Conservation (phyloP, 306 rosid genomes). For the Gastrolobium villosum region DNA sequence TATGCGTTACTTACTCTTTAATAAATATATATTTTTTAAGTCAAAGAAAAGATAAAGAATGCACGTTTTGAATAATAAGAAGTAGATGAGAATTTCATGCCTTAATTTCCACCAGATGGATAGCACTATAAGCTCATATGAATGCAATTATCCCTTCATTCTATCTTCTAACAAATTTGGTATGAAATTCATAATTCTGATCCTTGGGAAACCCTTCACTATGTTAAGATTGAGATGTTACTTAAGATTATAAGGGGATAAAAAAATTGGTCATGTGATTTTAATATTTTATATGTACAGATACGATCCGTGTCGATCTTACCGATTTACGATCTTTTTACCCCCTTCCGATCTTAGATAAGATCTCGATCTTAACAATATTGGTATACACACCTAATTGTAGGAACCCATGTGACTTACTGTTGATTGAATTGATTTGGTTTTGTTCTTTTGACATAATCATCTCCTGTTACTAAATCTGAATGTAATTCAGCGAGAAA, state of each 20-base stretch:
- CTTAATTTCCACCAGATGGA: conserved; percentile 50
- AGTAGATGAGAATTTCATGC: conserved; percentile 18
- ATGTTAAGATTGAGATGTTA: too few species aligned
- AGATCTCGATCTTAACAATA: too few species aligned
- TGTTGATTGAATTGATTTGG: conserved; percentile 22
- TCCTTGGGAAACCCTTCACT: conserved; percentile 10
- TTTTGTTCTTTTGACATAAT: conserved; percentile 24
- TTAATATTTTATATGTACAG: too few species aligned
- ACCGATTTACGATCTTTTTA: too few species aligned
- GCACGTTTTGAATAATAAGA: conserved; percentile 13
- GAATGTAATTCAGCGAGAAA: conserved; percentile 58
- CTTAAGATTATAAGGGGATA: too few species aligned
- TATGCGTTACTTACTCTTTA: neutral
- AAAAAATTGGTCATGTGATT: too few species aligned
- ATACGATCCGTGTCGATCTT: too few species aligned
- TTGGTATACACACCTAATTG: conserved; percentile 7
- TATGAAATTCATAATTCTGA: conserved; percentile 11
- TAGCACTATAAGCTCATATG: conserved; percentile 43
- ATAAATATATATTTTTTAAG: neutral
- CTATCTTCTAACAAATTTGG: neutral
- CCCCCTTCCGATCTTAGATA: too few species aligned
- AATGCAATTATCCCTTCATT: conserved; percentile 2
- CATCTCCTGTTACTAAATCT: conserved; percentile 47
- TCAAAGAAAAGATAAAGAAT: neutral
- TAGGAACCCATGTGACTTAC: conserved; percentile 23